Conservation (phyloP, 805 yeast genomes). For the Candida koratica region DNA sequence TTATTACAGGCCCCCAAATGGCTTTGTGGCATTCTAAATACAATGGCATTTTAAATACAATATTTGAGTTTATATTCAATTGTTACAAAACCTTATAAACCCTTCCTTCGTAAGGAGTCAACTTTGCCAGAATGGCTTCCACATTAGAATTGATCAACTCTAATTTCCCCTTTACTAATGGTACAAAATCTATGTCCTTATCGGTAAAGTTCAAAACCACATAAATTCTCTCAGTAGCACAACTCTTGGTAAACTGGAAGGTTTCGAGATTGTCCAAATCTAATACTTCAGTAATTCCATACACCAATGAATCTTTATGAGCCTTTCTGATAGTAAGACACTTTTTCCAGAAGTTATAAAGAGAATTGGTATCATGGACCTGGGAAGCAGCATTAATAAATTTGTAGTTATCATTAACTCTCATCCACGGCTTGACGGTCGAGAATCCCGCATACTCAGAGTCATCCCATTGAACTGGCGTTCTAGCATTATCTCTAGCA, state of each 20-base stretch:
- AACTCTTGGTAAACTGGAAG: slow-evolving; percentile 40
- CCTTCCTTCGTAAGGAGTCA: slow-evolving; percentile 46
- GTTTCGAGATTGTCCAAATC: slow-evolving; percentile 34
- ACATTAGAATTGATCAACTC: slow-evolving; percentile 32
- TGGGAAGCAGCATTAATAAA: slow-evolving; percentile 48
- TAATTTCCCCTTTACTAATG: slow-evolving; percentile 22
- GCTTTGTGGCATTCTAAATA: too few species aligned
- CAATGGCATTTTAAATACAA: neutral
- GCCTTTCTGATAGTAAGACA: slow-evolving; percentile 42
- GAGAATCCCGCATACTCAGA: slow-evolving; percentile 48
- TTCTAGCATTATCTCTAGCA: slow-evolving; percentile 53
- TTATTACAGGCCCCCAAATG: slow-evolving; percentile 11
- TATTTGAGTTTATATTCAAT: neutral
- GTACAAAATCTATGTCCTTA: slow-evolving; percentile 28
- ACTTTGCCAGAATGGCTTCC: slow-evolving; percentile 19
- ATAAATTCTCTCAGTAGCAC: slow-evolving; percentile 24
- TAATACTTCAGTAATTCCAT: slow-evolving; percentile 44
- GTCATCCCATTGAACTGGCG: slow-evolving; percentile 55
- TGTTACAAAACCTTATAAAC: slow-evolving; percentile 20
- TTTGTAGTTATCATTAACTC: slow-evolving; percentile 47
- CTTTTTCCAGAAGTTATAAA: slow-evolving; percentile 44
- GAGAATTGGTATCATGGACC: slow-evolving; percentile 42
- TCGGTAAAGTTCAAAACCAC: slow-evolving; percentile 43
- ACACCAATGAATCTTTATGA: slow-evolving; percentile 40
- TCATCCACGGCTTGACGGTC: slow-evolving; percentile 50